Evolutionary conservation across 2,329 filamentous ascomycete species (phyloP).

Genomic region (Phyllachora maydis): DNA sequence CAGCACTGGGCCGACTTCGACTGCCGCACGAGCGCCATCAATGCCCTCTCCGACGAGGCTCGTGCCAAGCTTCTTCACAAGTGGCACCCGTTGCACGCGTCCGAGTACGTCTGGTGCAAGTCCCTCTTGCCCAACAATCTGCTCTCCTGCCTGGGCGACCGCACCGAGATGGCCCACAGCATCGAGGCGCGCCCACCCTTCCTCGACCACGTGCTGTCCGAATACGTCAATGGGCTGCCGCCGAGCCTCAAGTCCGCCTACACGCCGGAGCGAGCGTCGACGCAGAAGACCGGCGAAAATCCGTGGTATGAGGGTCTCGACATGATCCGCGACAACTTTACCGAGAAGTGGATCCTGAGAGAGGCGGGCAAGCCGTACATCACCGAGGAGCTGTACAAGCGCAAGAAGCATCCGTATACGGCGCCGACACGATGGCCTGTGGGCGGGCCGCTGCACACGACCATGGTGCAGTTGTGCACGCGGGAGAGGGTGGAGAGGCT

Average conservation of each 20-base stretch:
- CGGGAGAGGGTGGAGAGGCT: slow-evolving; percentile 14
- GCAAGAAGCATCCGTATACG: slow-evolving; percentile 26
- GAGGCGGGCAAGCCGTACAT: slow-evolving; percentile 27
- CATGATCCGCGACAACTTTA: slow-evolving; percentile 7
- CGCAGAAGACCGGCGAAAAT: no score
- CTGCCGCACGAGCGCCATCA: slow-evolving; percentile 1
- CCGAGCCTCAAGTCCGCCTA: slow-evolving; percentile 10
- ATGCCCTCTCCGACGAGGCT: slow-evolving; percentile 4
- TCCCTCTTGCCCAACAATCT: slow-evolving; percentile 8
- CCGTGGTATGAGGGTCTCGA: no score
- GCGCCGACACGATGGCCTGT: slow-evolving; percentile 19
- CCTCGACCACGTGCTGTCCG: slow-evolving; percentile 12
- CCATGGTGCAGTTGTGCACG: slow-evolving; percentile 12
- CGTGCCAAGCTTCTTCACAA: slow-evolving; percentile 5
- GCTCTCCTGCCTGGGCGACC: slow-evolving; percentile 12
- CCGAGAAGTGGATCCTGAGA: slow-evolving; percentile 28
- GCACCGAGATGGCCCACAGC: slow-evolving; percentile 15
- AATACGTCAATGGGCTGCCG: slow-evolving; percentile 11
- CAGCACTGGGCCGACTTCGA: slow-evolving; percentile 1
- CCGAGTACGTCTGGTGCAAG: slow-evolving; percentile 9
- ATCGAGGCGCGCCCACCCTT: slow-evolving; percentile 15
- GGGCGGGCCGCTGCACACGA: slow-evolving; percentile 19
- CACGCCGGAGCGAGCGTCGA: slow-evolving; percentile 2
- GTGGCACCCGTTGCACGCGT: slow-evolving; percentile 12
- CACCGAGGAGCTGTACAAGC: slow-evolving; percentile 25